Conservation (phyloP, 2,329 filamentous ascomycete species). For the Exophiala bonariae region DNA sequence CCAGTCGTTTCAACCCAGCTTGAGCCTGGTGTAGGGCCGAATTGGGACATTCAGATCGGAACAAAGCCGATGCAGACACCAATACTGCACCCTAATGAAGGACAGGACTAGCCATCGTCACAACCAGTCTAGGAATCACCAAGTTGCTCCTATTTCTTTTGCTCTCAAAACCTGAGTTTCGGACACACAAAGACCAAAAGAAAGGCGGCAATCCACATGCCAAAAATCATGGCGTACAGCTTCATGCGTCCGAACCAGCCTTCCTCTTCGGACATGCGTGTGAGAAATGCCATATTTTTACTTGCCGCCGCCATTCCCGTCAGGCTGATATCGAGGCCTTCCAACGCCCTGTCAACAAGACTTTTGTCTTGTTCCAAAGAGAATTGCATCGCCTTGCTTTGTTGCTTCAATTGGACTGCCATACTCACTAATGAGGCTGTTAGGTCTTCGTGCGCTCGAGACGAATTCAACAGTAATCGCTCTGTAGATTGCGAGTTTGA, state of each 20-base stretch:
- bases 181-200: conserved; percentile 82
- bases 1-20: too few species aligned
- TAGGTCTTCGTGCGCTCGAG: conserved; percentile 78
- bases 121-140: too few species aligned
- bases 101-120: too few species aligned
- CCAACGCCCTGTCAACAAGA: conserved; percentile 67
- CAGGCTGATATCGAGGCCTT: conserved; percentile 76
- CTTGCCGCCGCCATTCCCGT: conserved; percentile 74
- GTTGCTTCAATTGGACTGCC: conserved; percentile 53
- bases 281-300: conserved; percentile 73
- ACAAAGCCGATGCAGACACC: too few species aligned
- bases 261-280: conserved; percentile 80
- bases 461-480: conserved; percentile 72
- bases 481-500: conserved; percentile 56
- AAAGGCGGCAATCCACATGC: conserved; percentile 74
- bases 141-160: not conserved
- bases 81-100: too few species aligned
- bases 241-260: conserved; percentile 84
- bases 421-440: conserved; percentile 79
- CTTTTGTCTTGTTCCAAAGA: conserved; percentile 56
- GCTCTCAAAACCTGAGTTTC: conserved; percentile 74
- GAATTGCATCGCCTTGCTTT: conserved; percentile 24
- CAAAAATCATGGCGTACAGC: conserved; percentile 81
- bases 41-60: too few species aligned
- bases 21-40: too few species aligned